Evolutionary conservation across 2,329 filamentous ascomycete species (phyloP).

Genomic region (Phoma sp.): DNA sequence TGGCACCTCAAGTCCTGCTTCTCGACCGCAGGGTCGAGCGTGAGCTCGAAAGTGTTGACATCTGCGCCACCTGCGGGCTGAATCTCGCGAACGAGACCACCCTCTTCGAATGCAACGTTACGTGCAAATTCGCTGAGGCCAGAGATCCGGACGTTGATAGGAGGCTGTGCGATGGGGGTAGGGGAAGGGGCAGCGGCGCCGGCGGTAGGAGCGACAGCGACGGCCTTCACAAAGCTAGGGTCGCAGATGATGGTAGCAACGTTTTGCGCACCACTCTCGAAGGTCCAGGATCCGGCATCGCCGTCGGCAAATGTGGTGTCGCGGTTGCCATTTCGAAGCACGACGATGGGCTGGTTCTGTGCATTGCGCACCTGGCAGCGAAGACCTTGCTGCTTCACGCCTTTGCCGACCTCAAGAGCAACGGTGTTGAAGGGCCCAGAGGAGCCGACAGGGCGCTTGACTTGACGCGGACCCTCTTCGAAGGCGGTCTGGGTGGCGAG

Average conservation of each 20-base stretch:
- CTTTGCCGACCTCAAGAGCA: slow-evolving; percentile 13
- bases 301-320: slow-evolving; percentile 24
- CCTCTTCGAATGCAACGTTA: slow-evolving; percentile 11
- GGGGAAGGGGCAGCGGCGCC: neutral
- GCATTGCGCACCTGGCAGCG: slow-evolving; percentile 21
- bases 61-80: neutral
- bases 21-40: slow-evolving; percentile 14
- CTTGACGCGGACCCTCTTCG: slow-evolving; percentile 2
- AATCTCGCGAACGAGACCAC: slow-evolving; percentile 8
- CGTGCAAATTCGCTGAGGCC: slow-evolving; percentile 13
- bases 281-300: slow-evolving; percentile 4
- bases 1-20: slow-evolving; percentile 25
- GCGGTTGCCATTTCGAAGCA: slow-evolving; percentile 16
- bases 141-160: slow-evolving; percentile 12
- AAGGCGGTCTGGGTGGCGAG: slow-evolving; percentile 16
- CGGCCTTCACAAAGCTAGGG: slow-evolving; percentile 7
- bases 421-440: slow-evolving; percentile 20
- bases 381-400: slow-evolving; percentile 19
- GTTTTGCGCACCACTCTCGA: slow-evolving; percentile 3
- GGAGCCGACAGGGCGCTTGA: slow-evolving; percentile 3
- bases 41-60: slow-evolving; percentile 20
- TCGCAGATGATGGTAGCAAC: slow-evolving; percentile 15
- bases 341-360: slow-evolving; percentile 13
- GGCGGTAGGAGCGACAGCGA: neutral
- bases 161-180: neutral